A percentile compares a stretch with the other conserved stretches of the same genome.
Conservation (phyloP, 2,329 filamentous ascomycete species). For the Beauveria sp. region DNA sequence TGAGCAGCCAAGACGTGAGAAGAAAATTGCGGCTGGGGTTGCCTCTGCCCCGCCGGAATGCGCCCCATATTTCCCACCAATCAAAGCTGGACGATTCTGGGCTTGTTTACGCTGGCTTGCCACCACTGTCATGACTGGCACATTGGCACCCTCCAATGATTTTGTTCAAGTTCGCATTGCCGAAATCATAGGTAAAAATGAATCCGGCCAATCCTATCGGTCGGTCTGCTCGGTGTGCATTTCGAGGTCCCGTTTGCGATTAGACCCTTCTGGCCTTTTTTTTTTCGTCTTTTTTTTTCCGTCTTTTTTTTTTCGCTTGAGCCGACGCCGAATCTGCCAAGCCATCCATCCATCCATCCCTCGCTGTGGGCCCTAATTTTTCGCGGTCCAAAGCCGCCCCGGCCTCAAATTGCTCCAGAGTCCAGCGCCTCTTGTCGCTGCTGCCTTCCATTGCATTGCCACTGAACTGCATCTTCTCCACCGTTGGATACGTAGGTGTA, state of each 20-base stretch:
- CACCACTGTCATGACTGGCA: slow-evolving; percentile 1
- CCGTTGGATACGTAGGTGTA: neutral
- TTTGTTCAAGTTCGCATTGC: neutral
- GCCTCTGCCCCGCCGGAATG: slow-evolving; percentile 7
- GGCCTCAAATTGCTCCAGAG: neutral
- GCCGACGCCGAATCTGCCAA: neutral
- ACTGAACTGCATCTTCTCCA: neutral
- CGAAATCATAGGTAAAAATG: too few species aligned
- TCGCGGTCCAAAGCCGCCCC: slow-evolving; percentile 1
- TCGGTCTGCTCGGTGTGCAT: too few species aligned
- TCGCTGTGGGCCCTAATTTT: slow-evolving; percentile 3
- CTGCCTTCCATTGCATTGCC: neutral
- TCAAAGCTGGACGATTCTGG: neutral
- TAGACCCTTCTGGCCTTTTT: neutral
- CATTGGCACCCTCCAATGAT: neutral
- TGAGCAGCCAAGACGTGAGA: neutral
- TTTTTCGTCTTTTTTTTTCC: neutral
- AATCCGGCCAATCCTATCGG: too few species aligned
- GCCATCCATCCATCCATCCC: neutral
- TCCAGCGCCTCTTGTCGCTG: neutral
- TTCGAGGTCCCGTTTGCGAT: neutral
- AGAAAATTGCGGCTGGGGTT: slow-evolving; percentile 7
- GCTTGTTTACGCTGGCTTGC: slow-evolving; percentile 2
- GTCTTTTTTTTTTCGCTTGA: neutral
- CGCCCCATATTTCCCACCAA: neutral